A percentile compares a stretch with the other conserved stretches of the same genome.
Evolutionary conservation across 768 basidiomycete species (phyloP).

Genomic region (Leucocoprinus leucothites): DNA sequence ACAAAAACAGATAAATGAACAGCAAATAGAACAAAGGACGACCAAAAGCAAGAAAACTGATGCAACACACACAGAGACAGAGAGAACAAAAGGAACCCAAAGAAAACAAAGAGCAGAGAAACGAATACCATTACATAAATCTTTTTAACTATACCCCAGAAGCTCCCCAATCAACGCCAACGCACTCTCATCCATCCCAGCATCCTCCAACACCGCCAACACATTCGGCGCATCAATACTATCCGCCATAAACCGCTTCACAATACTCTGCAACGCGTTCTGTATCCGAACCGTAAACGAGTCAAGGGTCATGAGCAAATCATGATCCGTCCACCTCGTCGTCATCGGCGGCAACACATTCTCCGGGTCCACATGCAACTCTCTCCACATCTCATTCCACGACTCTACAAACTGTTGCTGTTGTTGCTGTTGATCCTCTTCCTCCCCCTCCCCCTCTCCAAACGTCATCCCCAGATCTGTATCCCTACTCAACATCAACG

Average conservation of each 20-base stretch:
- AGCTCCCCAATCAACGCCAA: constrained; percentile 34
- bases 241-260: constrained; percentile 22
- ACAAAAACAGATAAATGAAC: too few relatives aligned
- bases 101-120: not conserved
- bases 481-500: constrained; percentile 37
- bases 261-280: constrained; percentile 53
- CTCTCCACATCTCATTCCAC: constrained; percentile 15
- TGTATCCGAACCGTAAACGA: constrained; percentile 73
- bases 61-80: too few relatives aligned
- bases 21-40: too few relatives aligned
- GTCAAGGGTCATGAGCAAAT: constrained; percentile 74
- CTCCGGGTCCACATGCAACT: constrained; percentile 57
- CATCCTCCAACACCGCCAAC: constrained; percentile 30
- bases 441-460: constrained; percentile 25
- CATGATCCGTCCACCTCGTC: constrained; percentile 67
- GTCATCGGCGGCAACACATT: constrained; percentile 66
- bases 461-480: constrained; percentile 19
- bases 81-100: too few relatives aligned
- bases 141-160: constrained; percentile 17
- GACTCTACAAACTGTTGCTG: too few relatives aligned
- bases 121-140: not conserved
- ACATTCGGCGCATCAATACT: constrained; percentile 29
- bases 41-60: too few relatives aligned
- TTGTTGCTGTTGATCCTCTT: not conserved
- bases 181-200: constrained; percentile 45